These are phyloP conservation scores for Magnolia sinica DNA, from an alignment of 164 flowering plant genomes.

Conservation along the genomic window DNA sequence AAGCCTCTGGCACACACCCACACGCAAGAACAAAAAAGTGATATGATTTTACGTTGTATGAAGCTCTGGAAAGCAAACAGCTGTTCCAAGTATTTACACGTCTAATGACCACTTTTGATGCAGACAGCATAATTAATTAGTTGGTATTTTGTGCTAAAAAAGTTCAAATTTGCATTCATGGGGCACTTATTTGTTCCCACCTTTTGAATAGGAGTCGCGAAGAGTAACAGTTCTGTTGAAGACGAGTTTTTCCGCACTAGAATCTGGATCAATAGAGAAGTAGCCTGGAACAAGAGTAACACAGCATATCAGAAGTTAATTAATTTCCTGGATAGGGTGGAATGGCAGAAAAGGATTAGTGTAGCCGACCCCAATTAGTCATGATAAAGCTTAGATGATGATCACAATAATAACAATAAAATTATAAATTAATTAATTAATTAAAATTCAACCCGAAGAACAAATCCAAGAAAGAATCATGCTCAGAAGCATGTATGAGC, in stretches of 20 bases:
- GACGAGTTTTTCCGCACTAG: constrained; percentile 65
- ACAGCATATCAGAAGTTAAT: neutral
- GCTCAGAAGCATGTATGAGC: too few relatives aligned
- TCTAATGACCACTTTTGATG: neutral
- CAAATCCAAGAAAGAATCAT: too few relatives aligned
- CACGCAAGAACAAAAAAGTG: neutral
- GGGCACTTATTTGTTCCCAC: constrained; percentile 35
- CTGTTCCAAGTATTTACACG: neutral
- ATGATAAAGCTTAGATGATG: too few relatives aligned
- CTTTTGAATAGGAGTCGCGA: constrained; percentile 66
- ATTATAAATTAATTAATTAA: too few relatives aligned
- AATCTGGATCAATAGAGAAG: constrained; percentile 77
- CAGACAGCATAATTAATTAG: neutral
- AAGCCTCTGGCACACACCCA: neutral
- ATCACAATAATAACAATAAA: neutral
- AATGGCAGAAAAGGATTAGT: neutral
- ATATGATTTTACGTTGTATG: too few relatives aligned
- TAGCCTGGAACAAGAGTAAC: constrained; percentile 50
- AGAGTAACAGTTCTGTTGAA: constrained; percentile 86
- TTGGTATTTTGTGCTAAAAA: neutral
- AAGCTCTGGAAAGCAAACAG: neutral
- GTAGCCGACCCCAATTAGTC: too few relatives aligned
- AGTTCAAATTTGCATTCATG: neutral
- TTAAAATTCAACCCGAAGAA: too few relatives aligned
- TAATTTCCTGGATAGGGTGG: neutral